Percentiles rank a stretch among this genome's conserved stretches.
Conservation (phyloP, 2,329 filamentous ascomycete genomes). For the Beauveria sp. region DNA sequence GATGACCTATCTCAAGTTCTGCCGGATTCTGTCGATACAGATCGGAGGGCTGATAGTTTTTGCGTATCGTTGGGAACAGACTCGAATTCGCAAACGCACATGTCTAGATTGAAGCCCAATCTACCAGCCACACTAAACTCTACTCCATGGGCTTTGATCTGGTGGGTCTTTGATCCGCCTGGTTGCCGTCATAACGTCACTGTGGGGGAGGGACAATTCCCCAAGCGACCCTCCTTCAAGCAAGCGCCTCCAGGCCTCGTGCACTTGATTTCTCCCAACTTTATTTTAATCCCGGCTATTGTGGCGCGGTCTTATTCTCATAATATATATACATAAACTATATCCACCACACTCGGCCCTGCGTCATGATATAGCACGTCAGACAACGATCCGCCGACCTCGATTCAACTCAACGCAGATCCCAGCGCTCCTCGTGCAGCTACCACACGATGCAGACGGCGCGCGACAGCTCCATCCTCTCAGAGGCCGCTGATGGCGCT, state of each 20-base stretch:
- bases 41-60: not conserved
- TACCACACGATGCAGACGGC: constrained; percentile 20
- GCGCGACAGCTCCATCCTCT: constrained; percentile 23
- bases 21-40: not conserved
- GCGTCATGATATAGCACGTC: constrained; percentile 13
- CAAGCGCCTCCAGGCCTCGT: not conserved
- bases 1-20: not conserved
- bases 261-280: not conserved
- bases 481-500: constrained; percentile 32
- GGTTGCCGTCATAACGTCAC: constrained; percentile 7
- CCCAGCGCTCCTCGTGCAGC: constrained; percentile 6
- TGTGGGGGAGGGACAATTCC: constrained; percentile 2
- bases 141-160: not conserved
- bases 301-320: not conserved
- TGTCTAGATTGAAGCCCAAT: not conserved
- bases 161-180: not conserved
- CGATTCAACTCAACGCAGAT: not conserved
- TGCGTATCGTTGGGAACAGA: not conserved
- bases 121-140: not conserved
- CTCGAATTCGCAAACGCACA: not conserved
- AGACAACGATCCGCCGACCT: not conserved
- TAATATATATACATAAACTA: not conserved
- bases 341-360: not conserved
- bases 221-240: not conserved
- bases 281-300: not conserved